A percentile compares a stretch with the other conserved stretches of the same genome.
These are phyloP conservation scores for Calonectria pauciramosa DNA, from an alignment of 2,329 filamentous ascomycete species.

Conservation along the genomic window DNA sequence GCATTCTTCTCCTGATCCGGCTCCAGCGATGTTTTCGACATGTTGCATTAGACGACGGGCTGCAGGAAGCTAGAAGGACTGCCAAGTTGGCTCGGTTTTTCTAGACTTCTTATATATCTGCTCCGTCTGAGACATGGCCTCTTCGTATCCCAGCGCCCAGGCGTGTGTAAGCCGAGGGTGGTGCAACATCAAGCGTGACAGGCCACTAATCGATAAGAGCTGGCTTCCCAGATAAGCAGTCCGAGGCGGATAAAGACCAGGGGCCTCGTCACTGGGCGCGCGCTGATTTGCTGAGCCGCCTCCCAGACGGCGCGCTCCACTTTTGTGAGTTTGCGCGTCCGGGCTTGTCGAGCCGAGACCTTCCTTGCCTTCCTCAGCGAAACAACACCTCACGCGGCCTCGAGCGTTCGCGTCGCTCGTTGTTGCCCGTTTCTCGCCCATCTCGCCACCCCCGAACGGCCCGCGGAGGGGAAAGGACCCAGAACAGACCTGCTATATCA, in stretches of 20 bases:
- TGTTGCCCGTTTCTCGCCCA: neutral
- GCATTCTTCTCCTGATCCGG: neutral
- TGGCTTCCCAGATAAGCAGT: neutral
- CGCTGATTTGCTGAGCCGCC: neutral
- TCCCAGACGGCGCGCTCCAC: neutral
- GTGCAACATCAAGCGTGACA: neutral
- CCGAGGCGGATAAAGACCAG: neutral
- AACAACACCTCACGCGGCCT: neutral
- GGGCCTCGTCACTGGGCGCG: neutral
- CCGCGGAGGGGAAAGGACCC: neutral
- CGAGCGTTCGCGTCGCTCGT: neutral
- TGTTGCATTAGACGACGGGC: neutral
- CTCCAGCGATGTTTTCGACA: neutral
- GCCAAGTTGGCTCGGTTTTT: neutral
- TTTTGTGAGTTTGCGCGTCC: neutral
- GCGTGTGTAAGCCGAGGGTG: neutral
- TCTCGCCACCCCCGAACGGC: neutral
- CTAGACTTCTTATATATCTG: neutral
- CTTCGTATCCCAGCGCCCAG: neutral
- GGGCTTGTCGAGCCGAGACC: slow-evolving; percentile 2
- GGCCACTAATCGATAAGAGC: neutral
- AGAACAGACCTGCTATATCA: neutral
- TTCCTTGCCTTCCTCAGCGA: neutral
- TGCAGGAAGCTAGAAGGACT: neutral
- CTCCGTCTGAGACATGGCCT: neutral